Evolutionary conservation across 805 yeast species (phyloP), one percentile per base, ranked within the genome.

Genomic region (Suhomyces faveliae): DNA sequence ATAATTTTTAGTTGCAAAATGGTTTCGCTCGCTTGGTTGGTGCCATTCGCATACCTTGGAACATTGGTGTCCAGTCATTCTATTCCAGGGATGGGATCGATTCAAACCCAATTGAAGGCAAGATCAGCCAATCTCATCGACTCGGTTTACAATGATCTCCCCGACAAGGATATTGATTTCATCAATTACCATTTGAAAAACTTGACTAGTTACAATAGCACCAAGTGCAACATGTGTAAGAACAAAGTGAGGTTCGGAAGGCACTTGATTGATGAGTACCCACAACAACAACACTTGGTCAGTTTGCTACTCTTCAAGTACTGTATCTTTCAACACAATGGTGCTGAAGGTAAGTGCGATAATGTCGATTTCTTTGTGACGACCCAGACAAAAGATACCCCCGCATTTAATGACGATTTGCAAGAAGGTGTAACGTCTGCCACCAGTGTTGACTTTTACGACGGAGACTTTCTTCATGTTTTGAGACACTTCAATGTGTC

Each of bases 401-500:
- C 49, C 19, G 35, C n/a, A 19, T 50, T 50, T 48, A 40, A 43
- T 33, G 35, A 40, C n/a, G 30, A 25, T 17, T 62, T 43, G 17
- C 58, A 59, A 35, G 53, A 65, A 1, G 68, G 71, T 20, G 46
- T 59, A 27, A 49, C 57, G 20, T 53, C 56, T n/a, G 58, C 58
- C 12, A 55, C 67, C 23, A 56, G 65, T 20, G 56, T 71, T 35
- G 61, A 66, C 50, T 65, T 71, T 45, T 65, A 53, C 40, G 74
- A 70, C 55, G 71, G 68, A 47, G 76, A 71, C 45, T 71, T 69
- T 52, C 53, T 68, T 42, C 69, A 69, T 41, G 60, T 71, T 63
- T 51, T 71, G 51, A 60, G 60, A 46, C 49, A 61, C 46, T 67
- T 71, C 61, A 70, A 71, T 48, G 51, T 59, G 25, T 66, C 74